Evolutionary conservation across 2,329 filamentous ascomycete genomes (phyloP).

Genomic region (Cadophora sp.): DNA sequence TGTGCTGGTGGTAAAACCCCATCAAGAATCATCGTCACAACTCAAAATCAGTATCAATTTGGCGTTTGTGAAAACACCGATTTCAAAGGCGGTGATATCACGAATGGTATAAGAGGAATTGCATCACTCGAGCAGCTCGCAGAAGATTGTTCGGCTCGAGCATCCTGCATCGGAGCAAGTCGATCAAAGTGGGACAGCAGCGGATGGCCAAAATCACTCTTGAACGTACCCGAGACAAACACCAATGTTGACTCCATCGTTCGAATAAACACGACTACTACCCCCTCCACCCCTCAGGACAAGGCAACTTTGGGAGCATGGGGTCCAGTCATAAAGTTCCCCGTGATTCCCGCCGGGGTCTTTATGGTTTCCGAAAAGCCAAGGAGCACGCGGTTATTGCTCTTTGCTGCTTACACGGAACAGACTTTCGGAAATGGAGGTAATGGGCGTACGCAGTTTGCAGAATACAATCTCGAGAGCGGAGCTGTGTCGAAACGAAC

Average conservation of each 20-base stretch:
- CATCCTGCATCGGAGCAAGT: conserved; percentile 1
- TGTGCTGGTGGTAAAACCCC: conserved; percentile 1
- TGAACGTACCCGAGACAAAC: background rate
- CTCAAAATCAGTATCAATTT: background rate
- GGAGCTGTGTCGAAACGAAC: conserved; percentile 37
- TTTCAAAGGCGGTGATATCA: background rate
- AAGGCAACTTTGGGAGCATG: conserved; percentile 25
- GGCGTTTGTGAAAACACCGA: conserved; percentile 3
- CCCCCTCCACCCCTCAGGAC: background rate
- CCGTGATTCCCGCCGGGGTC: conserved; percentile 31
- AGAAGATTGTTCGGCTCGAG: background rate
- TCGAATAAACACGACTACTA: background rate
- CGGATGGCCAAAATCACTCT: background rate
- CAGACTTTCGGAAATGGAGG: conserved; percentile 21
- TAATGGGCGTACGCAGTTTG: conserved; percentile 44
- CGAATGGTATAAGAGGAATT: background rate
- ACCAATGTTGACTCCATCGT: background rate
- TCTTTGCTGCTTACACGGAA: conserved; percentile 27
- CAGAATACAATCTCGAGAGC: conserved; percentile 44
- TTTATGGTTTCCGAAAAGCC: conserved; percentile 26
- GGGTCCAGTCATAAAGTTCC: conserved; percentile 33
- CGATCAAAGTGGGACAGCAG: background rate
- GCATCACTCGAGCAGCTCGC: background rate
- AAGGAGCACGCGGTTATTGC: conserved; percentile 29
- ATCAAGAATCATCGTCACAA: conserved; percentile 1